Percentiles rank a stretch among this genome's conserved stretches.
phyloP scores from a whole-genome alignment of 371 early-diverging fungal genomes.

The Entomophthora muscae region DNA sequence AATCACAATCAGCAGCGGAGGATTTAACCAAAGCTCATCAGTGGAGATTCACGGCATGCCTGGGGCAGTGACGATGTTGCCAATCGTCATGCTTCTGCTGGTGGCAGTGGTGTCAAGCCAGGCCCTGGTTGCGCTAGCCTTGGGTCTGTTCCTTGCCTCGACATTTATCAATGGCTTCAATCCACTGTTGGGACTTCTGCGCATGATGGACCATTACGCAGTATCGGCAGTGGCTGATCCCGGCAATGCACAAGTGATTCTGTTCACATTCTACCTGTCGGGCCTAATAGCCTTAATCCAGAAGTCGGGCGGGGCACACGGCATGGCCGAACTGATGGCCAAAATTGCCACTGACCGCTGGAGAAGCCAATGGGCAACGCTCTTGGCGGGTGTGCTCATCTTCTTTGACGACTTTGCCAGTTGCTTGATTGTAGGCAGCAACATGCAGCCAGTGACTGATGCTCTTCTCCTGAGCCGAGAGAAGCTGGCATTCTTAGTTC shows the following conservation, averaged over 20 bases:
- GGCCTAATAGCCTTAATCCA: constrained; percentile 10
- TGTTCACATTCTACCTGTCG: constrained; percentile 9
- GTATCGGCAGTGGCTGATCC: constrained; percentile 5
- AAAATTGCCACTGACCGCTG: constrained; percentile 6
- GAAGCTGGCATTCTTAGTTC: constrained; percentile 11
- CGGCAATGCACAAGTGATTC: constrained; percentile 7
- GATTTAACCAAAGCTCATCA: background rate
- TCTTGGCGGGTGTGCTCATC: constrained; percentile 7
- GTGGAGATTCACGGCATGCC: constrained; percentile 6
- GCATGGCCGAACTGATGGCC: constrained; percentile 7
- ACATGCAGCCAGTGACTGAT: constrained; percentile 10
- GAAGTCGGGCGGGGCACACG: constrained; percentile 9
- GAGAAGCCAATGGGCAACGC: constrained; percentile 9
- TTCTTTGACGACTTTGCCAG: constrained; percentile 11
- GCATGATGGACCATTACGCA: constrained; percentile 8
- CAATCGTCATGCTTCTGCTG: constrained; percentile 4
- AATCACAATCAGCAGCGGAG: background rate
- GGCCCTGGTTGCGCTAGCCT: constrained; percentile 5
- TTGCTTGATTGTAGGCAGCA: constrained; percentile 9
- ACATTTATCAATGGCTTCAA: constrained; percentile 11
- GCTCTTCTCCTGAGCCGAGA: constrained; percentile 2
- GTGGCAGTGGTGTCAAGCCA: constrained; percentile 4
- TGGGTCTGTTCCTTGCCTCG: constrained; percentile 8
- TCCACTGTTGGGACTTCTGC: constrained; percentile 5
- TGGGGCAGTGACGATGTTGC: constrained; percentile 3